These are phyloP conservation scores for Kodamaea derodonti DNA, from an alignment of 1,139 yeast genomes.

Conservation along the genomic window DNA sequence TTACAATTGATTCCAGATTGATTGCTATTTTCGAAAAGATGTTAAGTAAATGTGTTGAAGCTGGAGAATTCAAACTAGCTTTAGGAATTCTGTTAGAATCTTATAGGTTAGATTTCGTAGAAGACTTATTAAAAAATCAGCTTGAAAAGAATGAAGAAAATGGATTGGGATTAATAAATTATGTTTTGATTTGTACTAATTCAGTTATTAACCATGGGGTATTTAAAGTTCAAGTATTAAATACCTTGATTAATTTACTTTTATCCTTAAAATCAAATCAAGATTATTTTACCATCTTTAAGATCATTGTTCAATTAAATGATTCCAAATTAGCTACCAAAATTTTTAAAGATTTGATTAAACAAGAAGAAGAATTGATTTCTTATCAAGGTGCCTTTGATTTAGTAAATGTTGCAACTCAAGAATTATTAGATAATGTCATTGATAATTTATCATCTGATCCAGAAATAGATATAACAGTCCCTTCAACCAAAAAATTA, in stretches of 20 bases:
- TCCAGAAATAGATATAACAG: conserved; percentile 28
- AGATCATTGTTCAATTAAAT: conserved; percentile 84
- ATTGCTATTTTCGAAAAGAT: conserved; percentile 74
- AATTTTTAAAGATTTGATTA: conserved; percentile 60
- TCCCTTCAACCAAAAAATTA: conserved; percentile 38
- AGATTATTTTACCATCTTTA: conserved; percentile 73
- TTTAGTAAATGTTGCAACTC: conserved; percentile 89
- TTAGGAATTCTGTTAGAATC: conserved; percentile 90
- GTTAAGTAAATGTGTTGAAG: conserved; percentile 72
- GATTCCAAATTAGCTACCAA: conserved; percentile 66
- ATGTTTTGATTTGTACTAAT: conserved; percentile 74
- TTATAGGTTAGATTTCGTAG: conserved; percentile 78
- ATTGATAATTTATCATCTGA: conserved; percentile 39
- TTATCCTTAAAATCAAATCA: conserved; percentile 62
- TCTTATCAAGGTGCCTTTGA: conserved; percentile 97
- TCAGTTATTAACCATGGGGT: conserved; percentile 53
- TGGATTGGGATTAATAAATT: conserved; percentile 59
- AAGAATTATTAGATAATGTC: conserved; percentile 73
- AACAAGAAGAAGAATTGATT: conserved; percentile 39
- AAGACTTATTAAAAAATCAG: conserved; percentile 51
- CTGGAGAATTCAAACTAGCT: conserved; percentile 75
- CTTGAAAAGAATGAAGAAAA: conserved; percentile 36
- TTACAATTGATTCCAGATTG: conserved; percentile 58
- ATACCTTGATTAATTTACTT: conserved; percentile 58
- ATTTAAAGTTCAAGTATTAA: conserved; percentile 64